These are phyloP conservation scores for Stereum hirsutum DNA, from an alignment of 1,284 basidiomycete genomes.

Conservation along the genomic window DNA sequence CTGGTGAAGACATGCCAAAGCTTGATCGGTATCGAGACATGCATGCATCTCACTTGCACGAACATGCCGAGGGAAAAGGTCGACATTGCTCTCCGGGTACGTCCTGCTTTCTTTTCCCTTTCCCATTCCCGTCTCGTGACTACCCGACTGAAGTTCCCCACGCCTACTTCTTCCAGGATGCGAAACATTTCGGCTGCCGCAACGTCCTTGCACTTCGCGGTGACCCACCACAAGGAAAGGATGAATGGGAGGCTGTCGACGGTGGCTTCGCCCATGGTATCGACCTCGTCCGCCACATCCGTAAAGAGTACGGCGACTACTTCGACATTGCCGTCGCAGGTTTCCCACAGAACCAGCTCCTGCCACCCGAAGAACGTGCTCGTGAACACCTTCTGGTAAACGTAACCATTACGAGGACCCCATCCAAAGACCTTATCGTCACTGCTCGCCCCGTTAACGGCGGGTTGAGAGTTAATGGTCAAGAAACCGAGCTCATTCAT, in stretches of 20 bases:
- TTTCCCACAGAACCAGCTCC: conserved; percentile 68
- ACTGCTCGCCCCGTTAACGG: conserved; percentile 87
- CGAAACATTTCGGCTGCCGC: conserved; percentile 85
- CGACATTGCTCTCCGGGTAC: conserved; percentile 77
- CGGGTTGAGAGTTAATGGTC: conserved; percentile 98
- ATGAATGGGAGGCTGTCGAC: conserved; percentile 86
- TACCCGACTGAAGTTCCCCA: too few relatives aligned
- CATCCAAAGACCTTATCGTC: conserved; percentile 88
- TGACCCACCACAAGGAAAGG: conserved; percentile 83
- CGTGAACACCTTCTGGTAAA: conserved; percentile 97
- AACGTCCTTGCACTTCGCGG: conserved; percentile 95
- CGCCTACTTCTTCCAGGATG: conserved; percentile 74
- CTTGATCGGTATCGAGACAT: conserved; percentile 89
- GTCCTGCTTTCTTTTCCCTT: conserved; percentile 27
- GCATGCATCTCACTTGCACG: conserved; percentile 98
- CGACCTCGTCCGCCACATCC: conserved; percentile 87
- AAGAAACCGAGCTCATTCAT: conserved; percentile 90
- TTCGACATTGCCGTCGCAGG: conserved; percentile 94
- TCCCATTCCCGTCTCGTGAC: too few relatives aligned
- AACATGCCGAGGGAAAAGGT: conserved; percentile 96
- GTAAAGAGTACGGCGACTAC: conserved; percentile 74
- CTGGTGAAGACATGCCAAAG: conserved; percentile 95
- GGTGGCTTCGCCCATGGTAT: conserved; percentile 85
- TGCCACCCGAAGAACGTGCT: conserved; percentile 66
- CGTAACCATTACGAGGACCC: conserved; percentile 91